A percentile compares a stretch with the other conserved stretches of the same genome.
Conservation (phyloP, 1,284 basidiomycete genomes). For the Inonotus hispidus region DNA sequence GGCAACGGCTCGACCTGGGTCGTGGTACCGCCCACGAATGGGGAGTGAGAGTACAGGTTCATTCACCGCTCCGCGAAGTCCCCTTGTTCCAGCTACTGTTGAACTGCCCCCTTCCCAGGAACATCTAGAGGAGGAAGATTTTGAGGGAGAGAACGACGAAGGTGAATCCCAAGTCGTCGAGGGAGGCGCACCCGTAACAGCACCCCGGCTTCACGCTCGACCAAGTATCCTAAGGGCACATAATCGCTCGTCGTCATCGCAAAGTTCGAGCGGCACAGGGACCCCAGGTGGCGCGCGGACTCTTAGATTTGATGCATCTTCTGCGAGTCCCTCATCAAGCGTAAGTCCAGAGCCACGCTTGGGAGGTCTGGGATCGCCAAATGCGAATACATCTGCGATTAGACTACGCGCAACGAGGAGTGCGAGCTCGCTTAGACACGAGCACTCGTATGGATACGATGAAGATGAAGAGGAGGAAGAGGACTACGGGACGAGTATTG, state of each 20-base stretch:
- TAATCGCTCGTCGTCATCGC: slow-evolving; percentile 5
- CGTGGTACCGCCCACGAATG: slow-evolving; percentile 10
- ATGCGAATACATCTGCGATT: neutral
- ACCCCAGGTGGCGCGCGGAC: slow-evolving; percentile 1
- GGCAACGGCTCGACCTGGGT: neutral
- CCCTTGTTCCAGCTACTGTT: slow-evolving; percentile 10
- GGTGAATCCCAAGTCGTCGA: neutral
- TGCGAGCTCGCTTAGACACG: slow-evolving; percentile 13
- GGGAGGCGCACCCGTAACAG: neutral
- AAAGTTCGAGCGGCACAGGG: neutral
- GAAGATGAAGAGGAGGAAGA: slow-evolving; percentile 8
- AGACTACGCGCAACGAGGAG: slow-evolving; percentile 12
- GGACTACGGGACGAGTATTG: slow-evolving; percentile 6
- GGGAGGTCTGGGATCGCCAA: neutral
- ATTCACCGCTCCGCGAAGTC: slow-evolving; percentile 4
- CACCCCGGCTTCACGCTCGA: neutral
- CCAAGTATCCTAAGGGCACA: slow-evolving; percentile 17
- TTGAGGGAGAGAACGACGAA: slow-evolving; percentile 1
- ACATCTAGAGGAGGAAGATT: neutral
- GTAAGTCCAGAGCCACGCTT: neutral
- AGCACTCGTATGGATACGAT: neutral
- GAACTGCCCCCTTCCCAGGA: slow-evolving; percentile 18
- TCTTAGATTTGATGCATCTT: slow-evolving; percentile 11
- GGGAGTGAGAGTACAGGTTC: slow-evolving; percentile 7
- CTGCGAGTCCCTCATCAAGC: neutral